A percentile compares a stretch with the other conserved stretches of the same genome.
Conservation (phyloP, 2,329 filamentous ascomycete species). For the Colletotrichum limetticola region DNA sequence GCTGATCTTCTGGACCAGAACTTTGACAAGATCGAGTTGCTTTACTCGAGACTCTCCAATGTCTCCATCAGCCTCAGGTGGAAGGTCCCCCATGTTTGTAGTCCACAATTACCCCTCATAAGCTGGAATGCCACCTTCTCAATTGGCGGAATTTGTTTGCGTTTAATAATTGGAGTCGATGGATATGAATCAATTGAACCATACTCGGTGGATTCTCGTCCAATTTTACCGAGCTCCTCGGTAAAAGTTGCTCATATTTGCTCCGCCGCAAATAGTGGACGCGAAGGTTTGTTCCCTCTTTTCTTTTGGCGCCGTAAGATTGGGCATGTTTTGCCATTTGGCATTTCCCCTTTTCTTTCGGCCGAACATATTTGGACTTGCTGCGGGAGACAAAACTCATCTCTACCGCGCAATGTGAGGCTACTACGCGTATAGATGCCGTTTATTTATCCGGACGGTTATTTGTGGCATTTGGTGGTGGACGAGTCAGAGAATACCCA, state of each 20-base stretch:
- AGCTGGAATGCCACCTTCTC: constrained; percentile 6
- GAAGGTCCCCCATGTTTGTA: background rate
- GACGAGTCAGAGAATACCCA: background rate
- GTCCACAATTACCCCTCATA: constrained; percentile 28
- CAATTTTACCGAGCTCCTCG: background rate
- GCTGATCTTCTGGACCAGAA: background rate
- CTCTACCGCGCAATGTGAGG: too few species aligned
- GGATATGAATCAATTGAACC: background rate
- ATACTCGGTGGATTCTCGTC: background rate
- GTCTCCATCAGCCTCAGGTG: constrained; percentile 12
- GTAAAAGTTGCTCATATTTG: background rate
- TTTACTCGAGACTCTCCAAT: constrained; percentile 23
- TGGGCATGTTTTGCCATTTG: background rate
- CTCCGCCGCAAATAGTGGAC: background rate
- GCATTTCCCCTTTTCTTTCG: background rate
- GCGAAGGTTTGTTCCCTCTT: background rate
- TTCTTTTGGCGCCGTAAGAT: background rate
- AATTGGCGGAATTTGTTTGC: constrained; percentile 18
- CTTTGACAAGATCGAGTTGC: background rate
- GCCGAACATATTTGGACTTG: background rate
- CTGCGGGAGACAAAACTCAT: background rate
- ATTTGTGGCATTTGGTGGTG: background rate
- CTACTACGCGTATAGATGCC: background rate
- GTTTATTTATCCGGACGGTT: background rate
- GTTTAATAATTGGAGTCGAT: background rate